A percentile compares a stretch with the other conserved stretches of the same genome.
phyloP scores from a whole-genome alignment of 2,329 filamentous ascomycete species.

The Plectosphaerella plurivora region DNA sequence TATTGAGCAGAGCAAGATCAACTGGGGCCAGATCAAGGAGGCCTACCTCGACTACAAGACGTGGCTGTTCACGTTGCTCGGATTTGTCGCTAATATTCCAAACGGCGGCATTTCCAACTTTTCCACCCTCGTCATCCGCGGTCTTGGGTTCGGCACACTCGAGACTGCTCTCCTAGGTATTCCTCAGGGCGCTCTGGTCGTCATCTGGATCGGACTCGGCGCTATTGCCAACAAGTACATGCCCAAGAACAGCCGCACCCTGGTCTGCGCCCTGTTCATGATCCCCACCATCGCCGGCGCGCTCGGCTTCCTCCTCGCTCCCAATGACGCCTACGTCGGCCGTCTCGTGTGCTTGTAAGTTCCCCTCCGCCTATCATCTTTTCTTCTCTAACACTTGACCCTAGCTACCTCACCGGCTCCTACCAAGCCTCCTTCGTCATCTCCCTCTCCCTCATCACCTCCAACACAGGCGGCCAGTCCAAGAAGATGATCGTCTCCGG shows the following conservation, averaged over 20 bases:
- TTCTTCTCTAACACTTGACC: background rate
- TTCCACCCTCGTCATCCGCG: conserved; percentile 54
- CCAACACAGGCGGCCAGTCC: conserved; percentile 51
- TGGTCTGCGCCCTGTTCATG: conserved; percentile 53
- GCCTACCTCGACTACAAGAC: conserved; percentile 54
- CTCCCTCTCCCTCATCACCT: conserved; percentile 39
- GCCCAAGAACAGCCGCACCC: conserved; percentile 42
- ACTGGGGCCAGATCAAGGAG: conserved; percentile 50
- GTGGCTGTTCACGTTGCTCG: conserved; percentile 52
- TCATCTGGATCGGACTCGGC: conserved; percentile 34
- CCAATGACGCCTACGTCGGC: conserved; percentile 41
- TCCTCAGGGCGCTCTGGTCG: conserved; percentile 29
- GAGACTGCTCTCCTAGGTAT: conserved; percentile 31
- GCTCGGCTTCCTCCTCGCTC: conserved; percentile 52
- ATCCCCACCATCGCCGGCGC: conserved; percentile 54
- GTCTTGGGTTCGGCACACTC: conserved; percentile 45
- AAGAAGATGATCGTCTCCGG: conserved; percentile 61
- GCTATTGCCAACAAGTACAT: conserved; percentile 30
- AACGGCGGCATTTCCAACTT: conserved; percentile 60
- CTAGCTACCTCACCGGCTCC: conserved; percentile 29
- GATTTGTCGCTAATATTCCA: conserved; percentile 46
- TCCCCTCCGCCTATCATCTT: background rate
- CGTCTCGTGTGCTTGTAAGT: conserved; percentile 50
- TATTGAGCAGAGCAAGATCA: conserved; percentile 51
- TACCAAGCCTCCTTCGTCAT: conserved; percentile 35